These are phyloP conservation scores for Neurospora intermedia DNA, from an alignment of 495 filamentous ascomycete genomes.

Conservation along the genomic window DNA sequence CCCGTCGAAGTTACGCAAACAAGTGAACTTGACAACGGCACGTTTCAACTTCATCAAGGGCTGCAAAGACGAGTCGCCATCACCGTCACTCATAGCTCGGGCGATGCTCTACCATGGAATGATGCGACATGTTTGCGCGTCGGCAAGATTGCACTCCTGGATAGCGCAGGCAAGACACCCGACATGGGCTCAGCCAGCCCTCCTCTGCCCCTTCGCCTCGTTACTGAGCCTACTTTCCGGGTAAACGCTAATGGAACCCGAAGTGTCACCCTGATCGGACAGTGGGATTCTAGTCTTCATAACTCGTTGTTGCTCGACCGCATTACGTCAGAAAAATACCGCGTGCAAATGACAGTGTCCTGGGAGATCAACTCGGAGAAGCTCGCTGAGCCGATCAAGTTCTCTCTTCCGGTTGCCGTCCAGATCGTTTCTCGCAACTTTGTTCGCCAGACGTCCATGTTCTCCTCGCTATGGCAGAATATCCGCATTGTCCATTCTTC, in stretches of 20 bases:
- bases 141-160: slow-evolving; percentile 69
- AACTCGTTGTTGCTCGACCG: slow-evolving; percentile 81
- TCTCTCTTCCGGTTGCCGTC: slow-evolving; percentile 65
- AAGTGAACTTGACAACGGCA: slow-evolving; percentile 68
- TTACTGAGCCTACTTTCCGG: slow-evolving; percentile 62
- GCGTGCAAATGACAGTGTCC: slow-evolving; percentile 73
- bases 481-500: slow-evolving; percentile 79
- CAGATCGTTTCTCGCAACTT: slow-evolving; percentile 81
- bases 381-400: slow-evolving; percentile 71
- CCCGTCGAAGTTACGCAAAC: slow-evolving; percentile 88
- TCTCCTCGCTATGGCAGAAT: slow-evolving; percentile 77
- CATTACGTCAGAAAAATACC: slow-evolving; percentile 80
- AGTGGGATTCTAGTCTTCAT: slow-evolving; percentile 96
- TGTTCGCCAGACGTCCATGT: slow-evolving; percentile 72
- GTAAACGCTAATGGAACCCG: slow-evolving; percentile 84
- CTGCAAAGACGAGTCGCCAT: slow-evolving; percentile 82
- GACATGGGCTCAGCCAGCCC: slow-evolving; percentile 59
- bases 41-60: slow-evolving; percentile 92
- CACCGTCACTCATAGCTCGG: slow-evolving; percentile 79
- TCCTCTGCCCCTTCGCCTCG: slow-evolving; percentile 66
- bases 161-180: slow-evolving; percentile 73
- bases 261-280: slow-evolving; percentile 71
- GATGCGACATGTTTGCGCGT: slow-evolving; percentile 65
- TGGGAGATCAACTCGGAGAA: slow-evolving; percentile 76
- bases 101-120: slow-evolving; percentile 77